Conservation (phyloP, 108 stramenopile genomes). For the Cafeteria roenbergensis region DNA sequence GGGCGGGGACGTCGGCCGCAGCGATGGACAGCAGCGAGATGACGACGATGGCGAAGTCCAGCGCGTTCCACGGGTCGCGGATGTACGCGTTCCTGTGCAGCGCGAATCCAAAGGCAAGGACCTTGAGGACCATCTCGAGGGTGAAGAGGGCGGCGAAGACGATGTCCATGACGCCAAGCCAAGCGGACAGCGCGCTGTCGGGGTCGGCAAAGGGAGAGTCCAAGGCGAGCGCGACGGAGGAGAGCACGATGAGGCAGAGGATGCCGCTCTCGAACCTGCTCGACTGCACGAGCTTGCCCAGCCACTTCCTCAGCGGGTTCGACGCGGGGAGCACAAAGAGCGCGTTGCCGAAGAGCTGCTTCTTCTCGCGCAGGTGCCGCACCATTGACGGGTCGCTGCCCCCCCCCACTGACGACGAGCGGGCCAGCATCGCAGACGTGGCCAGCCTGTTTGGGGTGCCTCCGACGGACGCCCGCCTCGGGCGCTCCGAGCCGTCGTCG, state of each 20-base stretch:
- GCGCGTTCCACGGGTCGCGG: slow-evolving; percentile 45
- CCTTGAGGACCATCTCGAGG: slow-evolving; percentile 49
- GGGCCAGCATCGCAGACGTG: too few species aligned
- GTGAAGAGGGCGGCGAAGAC: slow-evolving; percentile 42
- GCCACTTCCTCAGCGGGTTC: too few species aligned
- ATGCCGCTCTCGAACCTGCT: slow-evolving; percentile 24
- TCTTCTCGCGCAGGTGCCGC: too few species aligned
- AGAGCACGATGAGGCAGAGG: slow-evolving; percentile 27
- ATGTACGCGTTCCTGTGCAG: slow-evolving; percentile 32
- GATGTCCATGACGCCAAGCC: slow-evolving; percentile 20
- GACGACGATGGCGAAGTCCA: slow-evolving; percentile 47
- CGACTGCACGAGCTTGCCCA: background rate
- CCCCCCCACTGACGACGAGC: too few species aligned
- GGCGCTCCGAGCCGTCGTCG: too few species aligned
- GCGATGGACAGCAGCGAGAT: slow-evolving; percentile 30
- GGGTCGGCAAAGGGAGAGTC: slow-evolving; percentile 24
- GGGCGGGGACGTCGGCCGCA: background rate
- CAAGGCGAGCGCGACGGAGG: slow-evolving; percentile 30
- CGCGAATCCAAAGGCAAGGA: slow-evolving; percentile 41
- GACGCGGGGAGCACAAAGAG: too few species aligned
- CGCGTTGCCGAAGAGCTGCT: too few species aligned
- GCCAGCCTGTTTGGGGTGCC: too few species aligned
- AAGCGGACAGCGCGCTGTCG: background rate
- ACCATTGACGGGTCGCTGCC: too few species aligned
- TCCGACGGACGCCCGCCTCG: too few species aligned